Conservation (phyloP, 1,284 basidiomycete genomes). For the Puccinia horiana region DNA sequence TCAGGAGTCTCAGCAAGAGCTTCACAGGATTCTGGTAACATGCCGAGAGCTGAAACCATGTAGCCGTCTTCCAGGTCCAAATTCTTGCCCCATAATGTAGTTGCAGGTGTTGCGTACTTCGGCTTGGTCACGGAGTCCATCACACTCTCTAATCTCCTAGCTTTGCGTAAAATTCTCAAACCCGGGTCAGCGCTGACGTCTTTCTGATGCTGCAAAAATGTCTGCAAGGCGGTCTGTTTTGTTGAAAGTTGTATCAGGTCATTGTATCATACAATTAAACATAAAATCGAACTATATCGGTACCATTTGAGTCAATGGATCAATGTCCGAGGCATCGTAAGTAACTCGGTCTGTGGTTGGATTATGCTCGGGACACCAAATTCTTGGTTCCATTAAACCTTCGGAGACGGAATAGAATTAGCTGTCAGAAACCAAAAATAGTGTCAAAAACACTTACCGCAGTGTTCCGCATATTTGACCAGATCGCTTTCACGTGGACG, state of each 20-base stretch:
- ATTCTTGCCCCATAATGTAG: constrained; percentile 14
- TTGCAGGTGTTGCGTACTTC: constrained; percentile 18
- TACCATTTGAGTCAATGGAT: constrained; percentile 44
- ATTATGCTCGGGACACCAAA: constrained; percentile 45
- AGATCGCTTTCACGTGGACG: constrained; percentile 36
- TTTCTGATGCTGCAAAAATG: constrained; percentile 38
- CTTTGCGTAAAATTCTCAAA: constrained; percentile 42
- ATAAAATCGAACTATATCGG: background rate
- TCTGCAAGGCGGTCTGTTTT: constrained; percentile 43
- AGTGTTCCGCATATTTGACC: constrained; percentile 39
- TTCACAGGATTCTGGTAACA: constrained; percentile 23
- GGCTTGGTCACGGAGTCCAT: constrained; percentile 34
- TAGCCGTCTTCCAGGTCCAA: constrained; percentile 47
- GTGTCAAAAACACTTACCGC: constrained; percentile 3
- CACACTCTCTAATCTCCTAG: constrained; percentile 43
- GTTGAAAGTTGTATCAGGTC: constrained; percentile 1
- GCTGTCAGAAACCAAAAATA: background rate
- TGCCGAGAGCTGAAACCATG: constrained; percentile 38
- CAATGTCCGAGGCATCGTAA: constrained; percentile 29
- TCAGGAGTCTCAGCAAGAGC: background rate
- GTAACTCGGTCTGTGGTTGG: constrained; percentile 17
- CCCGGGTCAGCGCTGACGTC: constrained; percentile 33
- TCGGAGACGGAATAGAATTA: background rate
- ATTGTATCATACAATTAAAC: background rate
- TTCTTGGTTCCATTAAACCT: constrained; percentile 45